Evolutionary conservation across 805 yeast species (phyloP).

Genomic region (Nakazawaea ernobii): DNA sequence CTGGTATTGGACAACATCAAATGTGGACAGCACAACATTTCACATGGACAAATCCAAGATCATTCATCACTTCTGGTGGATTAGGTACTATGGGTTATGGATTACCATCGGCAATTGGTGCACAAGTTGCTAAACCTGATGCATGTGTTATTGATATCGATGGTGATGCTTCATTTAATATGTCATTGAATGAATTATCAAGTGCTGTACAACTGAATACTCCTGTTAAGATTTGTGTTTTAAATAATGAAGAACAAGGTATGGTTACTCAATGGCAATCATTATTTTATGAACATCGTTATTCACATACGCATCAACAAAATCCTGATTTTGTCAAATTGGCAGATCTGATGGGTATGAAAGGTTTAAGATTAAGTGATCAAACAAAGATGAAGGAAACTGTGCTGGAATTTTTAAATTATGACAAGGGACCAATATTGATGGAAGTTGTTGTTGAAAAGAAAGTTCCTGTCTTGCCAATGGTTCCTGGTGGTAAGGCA

Average conservation of each 20-base stretch:
- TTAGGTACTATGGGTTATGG: constrained; percentile 99
- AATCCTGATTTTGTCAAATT: constrained; percentile 92
- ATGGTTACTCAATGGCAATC: constrained; percentile 99
- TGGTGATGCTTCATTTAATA: constrained; percentile 98
- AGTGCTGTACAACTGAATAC: constrained; percentile 92
- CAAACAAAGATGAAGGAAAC: constrained; percentile 61
- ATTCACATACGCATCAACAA: constrained; percentile 94
- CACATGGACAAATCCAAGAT: constrained; percentile 89
- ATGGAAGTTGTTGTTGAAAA: constrained; percentile 87
- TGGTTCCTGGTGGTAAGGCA: constrained; percentile 96
- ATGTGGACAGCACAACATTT: constrained; percentile 99
- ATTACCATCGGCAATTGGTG: constrained; percentile 96
- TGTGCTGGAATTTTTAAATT: constrained; percentile 64
- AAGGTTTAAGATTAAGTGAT: constrained; percentile 67
- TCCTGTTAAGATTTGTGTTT: constrained; percentile 82
- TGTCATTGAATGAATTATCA: constrained; percentile 90
- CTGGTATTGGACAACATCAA: constrained; percentile 99
- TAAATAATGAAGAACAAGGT: constrained; percentile 98
- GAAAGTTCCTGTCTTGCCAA: constrained; percentile 94
- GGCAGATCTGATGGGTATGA: constrained; percentile 91
- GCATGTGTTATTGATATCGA: constrained; percentile 94
- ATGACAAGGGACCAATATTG: constrained; percentile 76
- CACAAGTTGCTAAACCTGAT: constrained; percentile 93
- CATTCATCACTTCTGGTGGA: constrained; percentile 97
- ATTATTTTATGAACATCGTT: constrained; percentile 92